Conservation (phyloP, 805 yeast species). For the Ogataea angusta region DNA sequence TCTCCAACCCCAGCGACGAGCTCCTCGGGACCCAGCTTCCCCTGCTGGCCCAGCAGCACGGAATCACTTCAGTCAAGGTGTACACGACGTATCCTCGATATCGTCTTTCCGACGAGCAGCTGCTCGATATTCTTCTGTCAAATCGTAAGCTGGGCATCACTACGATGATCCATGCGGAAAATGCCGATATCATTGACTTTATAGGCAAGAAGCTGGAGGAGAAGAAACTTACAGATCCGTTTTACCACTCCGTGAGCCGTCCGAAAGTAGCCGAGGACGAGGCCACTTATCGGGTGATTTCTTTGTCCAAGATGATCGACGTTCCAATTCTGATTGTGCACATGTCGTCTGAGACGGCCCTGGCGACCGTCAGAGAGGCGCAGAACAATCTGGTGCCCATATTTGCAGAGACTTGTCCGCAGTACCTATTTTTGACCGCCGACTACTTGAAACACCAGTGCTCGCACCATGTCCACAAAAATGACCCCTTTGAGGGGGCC, state of each 20-base stretch:
- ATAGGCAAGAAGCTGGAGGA: conserved; percentile 35
- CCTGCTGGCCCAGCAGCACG: conserved; percentile 32
- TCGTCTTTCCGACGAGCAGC: conserved; percentile 39
- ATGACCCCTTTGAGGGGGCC: conserved; percentile 44
- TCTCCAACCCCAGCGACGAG: conserved; percentile 26
- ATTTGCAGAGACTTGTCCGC: conserved; percentile 50
- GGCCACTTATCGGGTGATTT: conserved; percentile 46
- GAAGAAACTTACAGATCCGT: conserved; percentile 39
- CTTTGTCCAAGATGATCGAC: conserved; percentile 41
- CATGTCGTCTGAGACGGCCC: conserved; percentile 42
- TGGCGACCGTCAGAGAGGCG: conserved; percentile 40
- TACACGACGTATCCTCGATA: conserved; percentile 46
- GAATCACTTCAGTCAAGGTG: conserved; percentile 40
- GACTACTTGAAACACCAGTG: conserved; percentile 32
- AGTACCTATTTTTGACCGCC: conserved; percentile 42
- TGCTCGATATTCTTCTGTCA: conserved; percentile 37
- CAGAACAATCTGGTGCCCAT: conserved; percentile 42
- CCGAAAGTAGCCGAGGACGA: conserved; percentile 47
- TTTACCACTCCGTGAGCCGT: conserved; percentile 43
- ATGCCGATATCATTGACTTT: conserved; percentile 40
- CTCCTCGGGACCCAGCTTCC: conserved; percentile 30
- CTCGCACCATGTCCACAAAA: conserved; percentile 24
- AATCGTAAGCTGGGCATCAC: conserved; percentile 42
- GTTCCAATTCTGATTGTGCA: conserved; percentile 47
- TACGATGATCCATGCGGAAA: conserved; percentile 52